These are phyloP conservation scores for Solanum bulbocastanum DNA, from an alignment of 257 asterid species.

Conservation along the genomic window DNA sequence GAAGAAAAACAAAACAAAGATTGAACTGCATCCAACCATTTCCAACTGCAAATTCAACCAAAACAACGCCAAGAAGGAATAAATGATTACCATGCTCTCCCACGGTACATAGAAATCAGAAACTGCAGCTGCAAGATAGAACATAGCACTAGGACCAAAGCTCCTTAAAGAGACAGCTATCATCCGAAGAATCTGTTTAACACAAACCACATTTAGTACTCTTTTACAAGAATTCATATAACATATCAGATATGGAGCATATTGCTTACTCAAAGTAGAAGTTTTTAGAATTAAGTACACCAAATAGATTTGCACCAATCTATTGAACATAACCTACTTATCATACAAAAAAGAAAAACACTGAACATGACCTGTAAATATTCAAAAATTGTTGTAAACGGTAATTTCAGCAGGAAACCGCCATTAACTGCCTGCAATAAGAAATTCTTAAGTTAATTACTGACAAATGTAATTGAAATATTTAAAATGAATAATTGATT, in stretches of 20 bases:
- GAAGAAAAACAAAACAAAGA: not conserved
- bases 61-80: not conserved
- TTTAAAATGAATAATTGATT: not conserved
- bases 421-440: conserved; percentile 49
- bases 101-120: conserved; percentile 98
- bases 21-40: not conserved
- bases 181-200: conserved; percentile 60
- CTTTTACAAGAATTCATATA: not conserved
- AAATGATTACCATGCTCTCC: conserved; percentile 74
- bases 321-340: not conserved
- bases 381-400: conserved; percentile 87
- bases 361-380: conserved; percentile 68
- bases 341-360: not conserved
- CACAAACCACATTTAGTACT: not conserved
- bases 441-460: not conserved
- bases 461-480: not conserved
- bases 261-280: not conserved
- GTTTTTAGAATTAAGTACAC: not conserved
- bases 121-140: conserved; percentile 95
- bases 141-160: conserved; percentile 58
- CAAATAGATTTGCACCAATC: not conserved
- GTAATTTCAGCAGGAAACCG: conserved; percentile 72
- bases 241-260: not conserved
- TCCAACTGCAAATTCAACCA: not conserved
- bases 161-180: conserved; percentile 48